Evolutionary conservation across 306 rosid species (phyloP), one percentile per base, ranked within the genome.

Genomic region (Ormosia semicastrata): DNA sequence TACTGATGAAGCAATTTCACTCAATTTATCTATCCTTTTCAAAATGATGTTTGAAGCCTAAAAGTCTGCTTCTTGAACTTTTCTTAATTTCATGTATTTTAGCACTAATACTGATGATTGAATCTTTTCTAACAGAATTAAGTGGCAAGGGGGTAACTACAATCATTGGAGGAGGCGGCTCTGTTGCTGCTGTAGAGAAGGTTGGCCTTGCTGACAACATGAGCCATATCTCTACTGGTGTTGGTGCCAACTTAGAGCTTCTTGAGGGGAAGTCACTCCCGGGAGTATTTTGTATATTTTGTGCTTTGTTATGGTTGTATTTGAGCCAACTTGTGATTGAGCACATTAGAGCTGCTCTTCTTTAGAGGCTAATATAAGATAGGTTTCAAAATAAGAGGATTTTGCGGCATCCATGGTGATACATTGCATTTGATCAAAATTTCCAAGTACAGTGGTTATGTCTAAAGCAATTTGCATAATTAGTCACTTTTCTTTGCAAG

Each of bases 191-290:
- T 0, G 99, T 95, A 36, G 99, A 95, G 89, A 93, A 95, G 91
- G 97, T 2, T 69, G 98, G 98, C 49, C 94, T 95, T 50, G 97
- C 97, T 7, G 95, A 93, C 9, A 90, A 93, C 92, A 95, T 95
- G 98, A 90, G 97, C 87, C 98, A 95, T 89, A 95, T 95, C 84
- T 93, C 98, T 1, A 95, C 99, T 0, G 99, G 99, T 34, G 99
- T 98, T 2, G 99, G 99, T 80, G 99, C 99, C 80, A 95, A 98
- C 91, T 89, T 95, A 58, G 99, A 93, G 97, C 98, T 95, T 86
- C 99, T 95, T 66, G 99, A 95, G 85, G 99, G 98, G 49, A 95
- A 95, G 84, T 49, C 78, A 63, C 99, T 95, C 81, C 99, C 99
- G 11, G 99, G 97, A 41, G 99, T 95, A 75, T 92, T 7, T 74